Percentiles rank a stretch among this genome's conserved stretches.
Evolutionary conservation across 2,329 filamentous ascomycete genomes (phyloP).

Genomic region (Aspergillus intermedius): DNA sequence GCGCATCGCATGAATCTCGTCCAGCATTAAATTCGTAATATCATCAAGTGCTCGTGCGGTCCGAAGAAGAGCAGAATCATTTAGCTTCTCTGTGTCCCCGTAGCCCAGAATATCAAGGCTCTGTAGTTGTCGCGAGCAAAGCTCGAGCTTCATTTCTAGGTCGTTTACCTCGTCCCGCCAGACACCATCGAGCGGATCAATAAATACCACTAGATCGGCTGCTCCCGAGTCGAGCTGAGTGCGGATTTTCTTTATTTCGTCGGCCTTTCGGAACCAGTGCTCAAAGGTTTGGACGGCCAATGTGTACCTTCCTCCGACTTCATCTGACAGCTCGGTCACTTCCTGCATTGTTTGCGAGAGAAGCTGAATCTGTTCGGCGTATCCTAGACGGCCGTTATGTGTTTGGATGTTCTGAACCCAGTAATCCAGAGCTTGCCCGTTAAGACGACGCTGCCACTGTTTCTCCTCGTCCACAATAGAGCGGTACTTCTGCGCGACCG

Average conservation of each 20-base stretch:
- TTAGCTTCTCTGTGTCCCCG: conserved; percentile 16
- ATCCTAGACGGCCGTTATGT: conserved; percentile 21
- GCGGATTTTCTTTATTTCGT: conserved; percentile 17
- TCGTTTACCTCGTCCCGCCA: conserved; percentile 31
- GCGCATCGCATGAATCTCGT: conserved; percentile 31
- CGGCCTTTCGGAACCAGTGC: conserved; percentile 28
- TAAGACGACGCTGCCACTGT: conserved; percentile 25
- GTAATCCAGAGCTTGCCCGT: conserved; percentile 27
- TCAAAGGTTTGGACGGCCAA: conserved; percentile 27
- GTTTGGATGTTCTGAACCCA: conserved; percentile 29
- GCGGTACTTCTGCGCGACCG: conserved; percentile 29
- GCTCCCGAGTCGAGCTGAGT: conserved; percentile 9
- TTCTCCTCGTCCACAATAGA: conserved; percentile 27
- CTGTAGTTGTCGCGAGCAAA: conserved; percentile 29
- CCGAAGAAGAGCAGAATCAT: conserved; percentile 27
- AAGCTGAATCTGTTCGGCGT: conserved; percentile 32
- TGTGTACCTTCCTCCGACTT: conserved; percentile 23
- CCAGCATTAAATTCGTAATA: conserved; percentile 28
- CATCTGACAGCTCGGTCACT: conserved; percentile 26
- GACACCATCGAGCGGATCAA: conserved; percentile 26
- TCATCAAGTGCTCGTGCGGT: conserved; percentile 22
- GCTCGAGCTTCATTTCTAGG: conserved; percentile 28
- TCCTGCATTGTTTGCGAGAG: conserved; percentile 36
- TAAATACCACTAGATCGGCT: conserved; percentile 18
- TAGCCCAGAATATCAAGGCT: conserved; percentile 31